Evolutionary conservation across 208 protist genomes (phyloP).

Genomic region (Wallacemonas collosoma): DNA sequence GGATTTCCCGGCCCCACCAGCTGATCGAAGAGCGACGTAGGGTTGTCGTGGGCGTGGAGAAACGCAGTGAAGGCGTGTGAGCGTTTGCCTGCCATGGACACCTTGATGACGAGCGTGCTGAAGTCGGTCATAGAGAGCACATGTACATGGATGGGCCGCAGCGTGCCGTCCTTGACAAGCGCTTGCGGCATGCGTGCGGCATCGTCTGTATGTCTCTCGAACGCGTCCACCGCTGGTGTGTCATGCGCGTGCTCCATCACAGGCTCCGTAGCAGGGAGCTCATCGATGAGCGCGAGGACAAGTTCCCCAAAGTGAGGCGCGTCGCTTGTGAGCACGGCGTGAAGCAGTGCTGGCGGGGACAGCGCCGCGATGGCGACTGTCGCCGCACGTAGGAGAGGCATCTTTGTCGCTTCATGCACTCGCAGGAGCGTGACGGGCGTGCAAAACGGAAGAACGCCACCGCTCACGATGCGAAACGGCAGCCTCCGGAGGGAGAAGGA

Average conservation of each 20-base stretch:
- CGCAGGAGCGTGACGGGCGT: slow-evolving; percentile 26
- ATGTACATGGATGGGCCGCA: slow-evolving; percentile 16
- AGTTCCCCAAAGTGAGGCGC: slow-evolving; percentile 9
- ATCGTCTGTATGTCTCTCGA: not conserved
- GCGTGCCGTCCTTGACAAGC: slow-evolving; percentile 4
- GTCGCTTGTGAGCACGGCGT: slow-evolving; percentile 10
- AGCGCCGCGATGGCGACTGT: slow-evolving; percentile 26
- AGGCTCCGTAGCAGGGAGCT: slow-evolving; percentile 4
- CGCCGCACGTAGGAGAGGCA: slow-evolving; percentile 41
- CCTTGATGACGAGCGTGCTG: slow-evolving; percentile 24
- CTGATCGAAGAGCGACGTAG: slow-evolving; percentile 6
- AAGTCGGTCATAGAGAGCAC: slow-evolving; percentile 37
- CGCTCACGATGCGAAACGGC: slow-evolving; percentile 37
- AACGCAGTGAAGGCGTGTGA: slow-evolving; percentile 9
- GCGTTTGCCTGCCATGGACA: slow-evolving; percentile 17
- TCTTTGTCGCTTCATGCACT: slow-evolving; percentile 30
- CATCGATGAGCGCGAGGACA: slow-evolving; percentile 1
- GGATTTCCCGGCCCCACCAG: not conserved
- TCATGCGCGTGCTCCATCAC: not conserved
- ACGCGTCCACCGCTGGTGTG: not conserved
- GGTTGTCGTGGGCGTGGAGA: not conserved
- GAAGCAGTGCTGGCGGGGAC: slow-evolving; percentile 19
- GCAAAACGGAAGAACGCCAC: slow-evolving; percentile 39
- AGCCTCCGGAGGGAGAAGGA: slow-evolving; percentile 25
- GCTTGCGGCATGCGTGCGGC: not conserved